Evolutionary conservation across 2,329 filamentous ascomycete genomes (phyloP), one percentile per base, ranked within the genome.

Genomic region (Fusarium tjaetaba): DNA sequence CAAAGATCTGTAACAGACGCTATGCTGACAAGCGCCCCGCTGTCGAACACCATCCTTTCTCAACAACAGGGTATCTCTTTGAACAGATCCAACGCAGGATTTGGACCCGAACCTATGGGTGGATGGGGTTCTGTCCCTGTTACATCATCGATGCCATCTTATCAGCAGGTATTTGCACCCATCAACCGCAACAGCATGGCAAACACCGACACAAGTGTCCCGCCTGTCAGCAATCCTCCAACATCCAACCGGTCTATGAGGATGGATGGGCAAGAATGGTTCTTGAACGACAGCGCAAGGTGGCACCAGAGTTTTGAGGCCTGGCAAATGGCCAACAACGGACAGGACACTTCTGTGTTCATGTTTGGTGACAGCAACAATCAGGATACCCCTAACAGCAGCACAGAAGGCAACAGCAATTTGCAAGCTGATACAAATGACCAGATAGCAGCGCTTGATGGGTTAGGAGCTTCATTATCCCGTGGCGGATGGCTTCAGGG

Each of bases 301-400:
- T 89, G 88, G 87, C 87, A 90, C 65, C 87, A 89, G 61, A 86
- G 88, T 68, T 90, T 90, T 74, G 85, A 88, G 61, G 80, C 83
- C 6, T 90, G 88, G 88, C 85, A 84, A 39, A 78, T 85, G 61
- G 79, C 81, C 34, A 77, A 74, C 61, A 64, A 70, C 34, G 74
- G 73, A 6, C 70, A 80, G 41, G 71, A 76, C 30, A 76, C 68
- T 15, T 72, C 75, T 18, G 69, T 80, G 13, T 82, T 82, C 53
- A 71, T 81, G 61, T 81, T 82, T 72, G 70, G 75, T 34, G 70
- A 76, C 24, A 65, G 69, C 38, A 63, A 55, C 38, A 76, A 61
- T 46, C 72, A 69, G 49, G 72, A 75, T 34, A 73, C 75, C 10
- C 69, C 74, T 26, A 66, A 68, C 49, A 65, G 62, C 32, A 77